Conservation (phyloP, 2,329 filamentous ascomycete species). For the Trichoderma atroviride region DNA sequence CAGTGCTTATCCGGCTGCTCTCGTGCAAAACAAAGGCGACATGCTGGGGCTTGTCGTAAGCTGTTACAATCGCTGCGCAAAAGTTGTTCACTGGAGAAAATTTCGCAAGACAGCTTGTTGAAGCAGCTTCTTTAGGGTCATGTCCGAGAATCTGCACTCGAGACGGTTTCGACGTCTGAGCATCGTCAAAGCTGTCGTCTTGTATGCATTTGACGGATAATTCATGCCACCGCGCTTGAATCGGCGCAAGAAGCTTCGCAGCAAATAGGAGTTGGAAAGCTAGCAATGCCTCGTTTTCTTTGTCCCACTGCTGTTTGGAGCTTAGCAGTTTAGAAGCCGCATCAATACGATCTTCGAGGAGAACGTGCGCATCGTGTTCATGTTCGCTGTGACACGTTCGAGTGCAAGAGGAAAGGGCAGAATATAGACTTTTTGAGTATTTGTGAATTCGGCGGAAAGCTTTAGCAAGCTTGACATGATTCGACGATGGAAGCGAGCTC, state of each 20-base stretch:
- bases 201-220: conserved; percentile 8
- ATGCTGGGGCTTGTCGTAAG: background rate
- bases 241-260: background rate
- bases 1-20: background rate
- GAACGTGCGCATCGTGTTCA: conserved; percentile 18
- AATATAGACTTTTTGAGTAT: conserved; percentile 12
- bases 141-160: background rate
- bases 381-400: conserved; percentile 14
- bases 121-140: rapidly evolving
- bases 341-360: conserved; percentile 22
- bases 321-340: background rate
- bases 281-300: background rate
- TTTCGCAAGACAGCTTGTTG: background rate
- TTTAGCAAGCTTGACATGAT: background rate
- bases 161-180: background rate
- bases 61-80: conserved; percentile 9
- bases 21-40: conserved; percentile 9
- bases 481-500: background rate
- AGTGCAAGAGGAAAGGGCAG: conserved; percentile 4
- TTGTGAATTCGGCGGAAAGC: conserved; percentile 12
- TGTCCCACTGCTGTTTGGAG: background rate
- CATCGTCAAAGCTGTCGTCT: background rate
- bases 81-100: conserved; percentile 4
- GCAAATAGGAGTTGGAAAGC: conserved; percentile 16
- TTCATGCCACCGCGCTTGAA: conserved; percentile 9